These are phyloP conservation scores for Rubroboletus pulcherrimus DNA, from an alignment of 768 basidiomycete species.

Conservation along the genomic window DNA sequence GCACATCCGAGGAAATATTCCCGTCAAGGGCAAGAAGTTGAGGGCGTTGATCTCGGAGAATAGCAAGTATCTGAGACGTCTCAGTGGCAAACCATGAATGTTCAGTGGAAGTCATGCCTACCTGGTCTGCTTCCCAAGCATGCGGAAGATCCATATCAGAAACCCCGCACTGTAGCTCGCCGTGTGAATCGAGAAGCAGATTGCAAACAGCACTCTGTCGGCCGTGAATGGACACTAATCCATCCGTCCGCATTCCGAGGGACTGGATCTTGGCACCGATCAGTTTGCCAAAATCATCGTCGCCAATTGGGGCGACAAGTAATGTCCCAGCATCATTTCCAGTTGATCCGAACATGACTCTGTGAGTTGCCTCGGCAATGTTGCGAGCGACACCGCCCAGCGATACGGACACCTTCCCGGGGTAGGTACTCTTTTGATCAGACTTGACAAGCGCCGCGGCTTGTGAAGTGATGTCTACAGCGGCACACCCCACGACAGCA, in stretches of 20 bases:
- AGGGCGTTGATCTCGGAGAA: constrained; percentile 50
- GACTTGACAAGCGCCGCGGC: constrained; percentile 33
- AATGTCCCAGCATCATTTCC: constrained; percentile 37
- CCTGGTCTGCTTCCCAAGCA: constrained; percentile 42
- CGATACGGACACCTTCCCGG: constrained; percentile 68
- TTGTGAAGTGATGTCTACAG: constrained; percentile 79
- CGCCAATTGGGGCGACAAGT: constrained; percentile 72
- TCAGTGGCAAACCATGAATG: not conserved
- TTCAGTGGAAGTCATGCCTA: constrained; percentile 20
- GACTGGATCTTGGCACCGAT: constrained; percentile 52
- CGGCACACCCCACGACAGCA: constrained; percentile 80
- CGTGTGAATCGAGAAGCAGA: constrained; percentile 69
- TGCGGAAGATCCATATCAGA: constrained; percentile 85
- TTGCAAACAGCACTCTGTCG: constrained; percentile 79
- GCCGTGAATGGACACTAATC: constrained; percentile 45
- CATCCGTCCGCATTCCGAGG: constrained; percentile 81
- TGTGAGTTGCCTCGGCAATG: constrained; percentile 85
- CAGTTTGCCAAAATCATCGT: constrained; percentile 73
- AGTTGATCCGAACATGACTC: constrained; percentile 42
- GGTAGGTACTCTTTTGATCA: constrained; percentile 67
- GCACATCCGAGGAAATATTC: constrained; percentile 56
- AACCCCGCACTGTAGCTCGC: constrained; percentile 77
- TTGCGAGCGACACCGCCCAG: constrained; percentile 95
- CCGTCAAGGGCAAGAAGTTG: constrained; percentile 69
- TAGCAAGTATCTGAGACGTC: constrained; percentile 44